Conservation (phyloP, 805 yeast genomes). For the Cyberlindnera veronae region DNA sequence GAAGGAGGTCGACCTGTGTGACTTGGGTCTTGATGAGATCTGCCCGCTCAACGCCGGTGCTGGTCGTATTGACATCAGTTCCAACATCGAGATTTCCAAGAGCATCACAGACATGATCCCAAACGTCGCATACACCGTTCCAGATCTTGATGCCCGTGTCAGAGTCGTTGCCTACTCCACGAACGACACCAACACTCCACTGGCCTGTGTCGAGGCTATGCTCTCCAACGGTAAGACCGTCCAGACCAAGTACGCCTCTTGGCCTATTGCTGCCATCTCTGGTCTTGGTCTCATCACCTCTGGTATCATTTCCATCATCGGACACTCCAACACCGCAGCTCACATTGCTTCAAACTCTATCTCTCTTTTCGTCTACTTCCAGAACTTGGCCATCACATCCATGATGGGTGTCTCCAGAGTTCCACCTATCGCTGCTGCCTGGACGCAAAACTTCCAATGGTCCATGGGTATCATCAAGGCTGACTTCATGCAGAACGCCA, state of each 20-base stretch:
- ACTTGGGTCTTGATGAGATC: conserved; percentile 47
- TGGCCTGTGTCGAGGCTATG: conserved; percentile 92
- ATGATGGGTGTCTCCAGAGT: conserved; percentile 93
- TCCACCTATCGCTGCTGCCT: conserved; percentile 97
- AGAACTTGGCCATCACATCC: conserved; percentile 83
- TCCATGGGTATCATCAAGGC: conserved; percentile 85
- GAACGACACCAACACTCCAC: conserved; percentile 43
- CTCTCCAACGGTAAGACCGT: conserved; percentile 90
- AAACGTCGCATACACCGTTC: conserved; percentile 80
- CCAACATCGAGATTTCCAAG: conserved; percentile 42
- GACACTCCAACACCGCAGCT: conserved; percentile 90
- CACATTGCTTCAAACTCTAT: conserved; percentile 97
- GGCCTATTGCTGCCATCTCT: conserved; percentile 94
- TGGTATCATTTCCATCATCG: conserved; percentile 80
- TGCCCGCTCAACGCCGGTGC: conserved; percentile 88
- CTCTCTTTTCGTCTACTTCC: conserved; percentile 91
- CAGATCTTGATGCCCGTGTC: conserved; percentile 92
- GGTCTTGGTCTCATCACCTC: conserved; percentile 86
- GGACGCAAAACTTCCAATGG: conserved; percentile 98
- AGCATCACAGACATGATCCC: conserved; percentile 59
- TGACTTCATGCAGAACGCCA: conserved; percentile 73
- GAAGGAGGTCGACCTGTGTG: conserved; percentile 61
- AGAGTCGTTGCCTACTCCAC: conserved; percentile 60
- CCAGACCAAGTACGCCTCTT: conserved; percentile 84
- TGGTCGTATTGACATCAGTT: conserved; percentile 76